A percentile compares a stretch with the other conserved stretches of the same genome.
These are phyloP conservation scores for Metschnikowia drakensbergensis DNA, from an alignment of 805 yeast genomes.

Conservation along the genomic window DNA sequence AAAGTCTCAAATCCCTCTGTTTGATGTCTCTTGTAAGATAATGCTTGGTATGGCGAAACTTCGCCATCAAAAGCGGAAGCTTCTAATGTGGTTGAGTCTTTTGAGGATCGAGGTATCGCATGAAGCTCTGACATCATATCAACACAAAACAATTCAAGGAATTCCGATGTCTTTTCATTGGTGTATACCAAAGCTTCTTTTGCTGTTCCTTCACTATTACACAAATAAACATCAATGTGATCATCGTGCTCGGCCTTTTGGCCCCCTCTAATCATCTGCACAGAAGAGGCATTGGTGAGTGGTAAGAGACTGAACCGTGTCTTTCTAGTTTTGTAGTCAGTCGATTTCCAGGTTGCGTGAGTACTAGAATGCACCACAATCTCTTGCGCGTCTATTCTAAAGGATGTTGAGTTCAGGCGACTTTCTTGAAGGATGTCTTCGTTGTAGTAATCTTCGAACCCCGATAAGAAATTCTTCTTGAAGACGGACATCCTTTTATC, in stretches of 20 bases:
- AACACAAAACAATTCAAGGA: conserved; percentile 20
- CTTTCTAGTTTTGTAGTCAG: background rate
- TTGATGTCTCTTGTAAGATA: conserved; percentile 39
- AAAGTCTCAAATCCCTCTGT: conserved; percentile 43
- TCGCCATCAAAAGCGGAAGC: conserved; percentile 59
- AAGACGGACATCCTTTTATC: conserved; percentile 57
- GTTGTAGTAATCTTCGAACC: conserved; percentile 47
- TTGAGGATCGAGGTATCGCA: conserved; percentile 50
- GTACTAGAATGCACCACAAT: conserved; percentile 8
- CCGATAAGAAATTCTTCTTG: conserved; percentile 45
- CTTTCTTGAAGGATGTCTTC: conserved; percentile 19
- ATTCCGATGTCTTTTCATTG: conserved; percentile 30
- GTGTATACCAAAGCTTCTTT: conserved; percentile 34
- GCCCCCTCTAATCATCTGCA: conserved; percentile 13
- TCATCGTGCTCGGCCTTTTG: background rate
- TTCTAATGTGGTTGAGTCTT: conserved; percentile 29
- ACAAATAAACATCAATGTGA: conserved; percentile 12
- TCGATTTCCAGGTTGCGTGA: conserved; percentile 11
- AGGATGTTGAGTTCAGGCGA: background rate
- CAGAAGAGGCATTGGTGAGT: conserved; percentile 9
- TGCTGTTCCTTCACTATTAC: conserved; percentile 8
- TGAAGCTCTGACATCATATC: conserved; percentile 8
- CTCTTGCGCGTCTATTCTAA: conserved; percentile 12
- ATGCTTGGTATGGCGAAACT: conserved; percentile 44
- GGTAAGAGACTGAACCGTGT: conserved; percentile 9